phyloP scores from a whole-genome alignment of 805 yeast genomes.

The Scheffersomyces lignosus region DNA sequence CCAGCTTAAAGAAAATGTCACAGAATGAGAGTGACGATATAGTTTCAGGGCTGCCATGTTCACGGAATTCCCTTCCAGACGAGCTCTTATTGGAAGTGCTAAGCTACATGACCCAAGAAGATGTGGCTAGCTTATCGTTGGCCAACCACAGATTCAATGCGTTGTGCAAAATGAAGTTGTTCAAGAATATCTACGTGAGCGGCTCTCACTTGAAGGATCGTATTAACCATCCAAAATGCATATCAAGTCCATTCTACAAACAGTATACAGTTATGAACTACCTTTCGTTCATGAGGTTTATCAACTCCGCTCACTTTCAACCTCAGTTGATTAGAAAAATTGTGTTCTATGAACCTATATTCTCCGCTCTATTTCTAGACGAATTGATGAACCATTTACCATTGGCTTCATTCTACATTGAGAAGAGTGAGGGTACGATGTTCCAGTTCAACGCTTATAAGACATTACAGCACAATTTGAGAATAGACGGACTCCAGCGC shows the following conservation, averaged over 20 bases:
- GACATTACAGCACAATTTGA: background rate
- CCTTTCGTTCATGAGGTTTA: background rate
- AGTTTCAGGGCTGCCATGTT: background rate
- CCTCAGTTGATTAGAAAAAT: background rate
- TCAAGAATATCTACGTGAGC: conserved; percentile 6
- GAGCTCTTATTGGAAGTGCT: conserved; percentile 7
- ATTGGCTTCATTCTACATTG: background rate
- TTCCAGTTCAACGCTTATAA: background rate
- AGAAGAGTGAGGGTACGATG: background rate
- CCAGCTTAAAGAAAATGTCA: conserved; percentile 1
- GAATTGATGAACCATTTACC: background rate
- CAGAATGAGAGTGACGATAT: background rate
- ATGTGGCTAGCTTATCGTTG: conserved; percentile 2
- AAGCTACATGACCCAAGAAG: conserved; percentile 9
- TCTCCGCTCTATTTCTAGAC: background rate
- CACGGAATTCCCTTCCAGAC: too few relatives aligned
- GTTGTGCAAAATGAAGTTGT: conserved; percentile 4
- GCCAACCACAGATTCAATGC: conserved; percentile 3
- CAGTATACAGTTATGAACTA: background rate
- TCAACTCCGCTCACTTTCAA: background rate
- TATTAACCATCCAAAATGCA: background rate
- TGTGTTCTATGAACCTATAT: background rate
- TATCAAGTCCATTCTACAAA: background rate
- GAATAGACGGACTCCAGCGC: background rate
- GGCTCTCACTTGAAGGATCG: background rate